Evolutionary conservation across 768 basidiomycete genomes (phyloP).

Genomic region (Amanita brunnescens): DNA sequence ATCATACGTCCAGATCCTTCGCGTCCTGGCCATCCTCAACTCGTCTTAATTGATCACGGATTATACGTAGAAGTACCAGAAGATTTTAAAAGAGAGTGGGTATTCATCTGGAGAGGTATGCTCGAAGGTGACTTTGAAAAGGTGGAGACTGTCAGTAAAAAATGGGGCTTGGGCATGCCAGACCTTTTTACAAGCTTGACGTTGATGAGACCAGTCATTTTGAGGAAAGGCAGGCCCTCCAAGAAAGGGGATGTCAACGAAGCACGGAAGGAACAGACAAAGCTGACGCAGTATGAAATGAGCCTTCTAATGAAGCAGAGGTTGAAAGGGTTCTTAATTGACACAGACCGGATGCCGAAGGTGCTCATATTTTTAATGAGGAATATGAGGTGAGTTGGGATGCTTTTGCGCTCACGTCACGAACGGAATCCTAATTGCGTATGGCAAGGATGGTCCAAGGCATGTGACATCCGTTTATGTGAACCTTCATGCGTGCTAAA

Average conservation of each 20-base stretch:
- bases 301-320: constrained; percentile 61
- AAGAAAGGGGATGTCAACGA: constrained; percentile 15
- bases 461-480: constrained; percentile 10
- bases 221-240: constrained; percentile 27
- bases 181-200: constrained; percentile 71
- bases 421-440: neutral
- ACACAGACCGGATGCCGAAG: constrained; percentile 76
- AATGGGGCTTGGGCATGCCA: constrained; percentile 65
- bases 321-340: constrained; percentile 55
- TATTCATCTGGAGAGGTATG: constrained; percentile 64
- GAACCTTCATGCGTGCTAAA: constrained; percentile 10
- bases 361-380: constrained; percentile 66
- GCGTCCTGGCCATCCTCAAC: constrained; percentile 38
- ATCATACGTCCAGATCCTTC: constrained; percentile 54
- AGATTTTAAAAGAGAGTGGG: constrained; percentile 68
- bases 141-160: constrained; percentile 40
- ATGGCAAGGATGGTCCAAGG: constrained; percentile 53
- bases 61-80: constrained; percentile 71
- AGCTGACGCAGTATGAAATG: constrained; percentile 57
- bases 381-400: constrained; percentile 29
- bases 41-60: constrained; percentile 89
- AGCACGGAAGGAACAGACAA: constrained; percentile 19
- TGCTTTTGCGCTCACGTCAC: neutral
- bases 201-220: constrained; percentile 50
- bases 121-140: constrained; percentile 45